A percentile compares a stretch with the other conserved stretches of the same genome.
phyloP scores from a whole-genome alignment of 1,284 basidiomycete species.

The Ganoderma leucocontextum region DNA sequence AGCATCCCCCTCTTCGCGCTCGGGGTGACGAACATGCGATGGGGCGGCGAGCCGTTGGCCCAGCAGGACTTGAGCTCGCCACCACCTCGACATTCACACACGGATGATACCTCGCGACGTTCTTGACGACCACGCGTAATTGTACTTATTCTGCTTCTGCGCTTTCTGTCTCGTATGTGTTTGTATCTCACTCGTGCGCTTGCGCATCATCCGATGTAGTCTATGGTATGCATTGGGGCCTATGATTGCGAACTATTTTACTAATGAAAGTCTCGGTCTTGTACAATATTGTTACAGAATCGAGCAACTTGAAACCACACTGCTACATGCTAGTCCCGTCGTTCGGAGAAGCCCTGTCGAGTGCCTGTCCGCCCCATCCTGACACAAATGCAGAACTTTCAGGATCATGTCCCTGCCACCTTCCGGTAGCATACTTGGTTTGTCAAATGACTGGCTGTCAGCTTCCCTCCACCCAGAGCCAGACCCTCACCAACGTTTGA shows the following conservation, averaged over 20 bases:
- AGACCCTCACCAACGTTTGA: no score
- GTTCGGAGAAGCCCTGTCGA: not conserved
- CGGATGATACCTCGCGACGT: not conserved
- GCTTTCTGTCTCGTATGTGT: not conserved
- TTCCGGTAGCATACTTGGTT: no score
- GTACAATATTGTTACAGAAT: not conserved
- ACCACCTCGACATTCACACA: not conserved
- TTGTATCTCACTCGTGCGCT: not conserved
- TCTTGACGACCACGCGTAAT: not conserved
- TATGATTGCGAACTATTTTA: not conserved
- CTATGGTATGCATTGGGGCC: not conserved
- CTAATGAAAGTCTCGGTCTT: not conserved
- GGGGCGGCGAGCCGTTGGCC: constrained; percentile 7
- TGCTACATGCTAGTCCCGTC: no score
- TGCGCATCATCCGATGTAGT: not conserved
- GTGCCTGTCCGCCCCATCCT: no score
- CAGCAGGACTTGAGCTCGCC: not conserved
- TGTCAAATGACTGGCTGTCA: no score
- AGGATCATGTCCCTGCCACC: no score
- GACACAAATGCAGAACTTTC: no score
- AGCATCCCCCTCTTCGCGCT: constrained; percentile 21
- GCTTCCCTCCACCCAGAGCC: no score
- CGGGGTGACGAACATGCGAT: constrained; percentile 21
- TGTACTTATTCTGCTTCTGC: not conserved
- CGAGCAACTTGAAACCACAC: not conserved